A percentile compares a stretch with the other conserved stretches of the same genome.
These are phyloP conservation scores for Williopsis jadinii DNA, from an alignment of 1,139 yeast species.

Conservation along the genomic window DNA sequence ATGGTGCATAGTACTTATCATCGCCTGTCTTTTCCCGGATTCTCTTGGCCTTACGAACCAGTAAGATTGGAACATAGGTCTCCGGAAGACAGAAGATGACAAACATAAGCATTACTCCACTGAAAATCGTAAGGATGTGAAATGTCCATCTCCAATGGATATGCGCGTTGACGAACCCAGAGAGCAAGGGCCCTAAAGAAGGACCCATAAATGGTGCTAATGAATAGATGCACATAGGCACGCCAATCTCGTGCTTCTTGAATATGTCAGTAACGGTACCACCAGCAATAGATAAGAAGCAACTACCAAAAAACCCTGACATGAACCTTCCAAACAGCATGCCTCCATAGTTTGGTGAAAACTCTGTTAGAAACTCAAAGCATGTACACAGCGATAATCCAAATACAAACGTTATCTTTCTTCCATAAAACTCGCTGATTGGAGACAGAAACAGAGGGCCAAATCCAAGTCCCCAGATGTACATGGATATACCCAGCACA, in stretches of 20 bases:
- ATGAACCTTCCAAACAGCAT: conserved; percentile 60
- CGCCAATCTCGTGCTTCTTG: conserved; percentile 49
- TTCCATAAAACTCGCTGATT: conserved; percentile 68
- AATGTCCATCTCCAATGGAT: conserved; percentile 52
- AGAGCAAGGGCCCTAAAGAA: conserved; percentile 60
- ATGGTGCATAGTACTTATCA: conserved; percentile 40
- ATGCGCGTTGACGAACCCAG: conserved; percentile 52
- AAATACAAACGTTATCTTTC: conserved; percentile 59
- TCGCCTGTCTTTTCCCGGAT: conserved; percentile 58
- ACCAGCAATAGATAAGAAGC: conserved; percentile 68
- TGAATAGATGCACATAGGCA: conserved; percentile 67
- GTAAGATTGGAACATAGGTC: conserved; percentile 61
- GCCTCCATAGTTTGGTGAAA: conserved; percentile 56
- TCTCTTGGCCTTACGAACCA: conserved; percentile 49
- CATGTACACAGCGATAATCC: conserved; percentile 50
- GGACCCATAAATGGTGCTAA: conserved; percentile 75
- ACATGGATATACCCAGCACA: conserved; percentile 56
- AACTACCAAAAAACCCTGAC: conserved; percentile 62
- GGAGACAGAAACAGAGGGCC: conserved; percentile 83
- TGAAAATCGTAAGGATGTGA: conserved; percentile 60
- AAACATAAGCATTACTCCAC: conserved; percentile 47
- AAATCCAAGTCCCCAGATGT: conserved; percentile 65
- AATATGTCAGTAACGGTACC: conserved; percentile 70
- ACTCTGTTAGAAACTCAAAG: conserved; percentile 61
- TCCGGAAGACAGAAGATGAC: conserved; percentile 53